Conservation (phyloP, 2,329 filamentous ascomycete species). For the Aspergillus ochraceus region DNA sequence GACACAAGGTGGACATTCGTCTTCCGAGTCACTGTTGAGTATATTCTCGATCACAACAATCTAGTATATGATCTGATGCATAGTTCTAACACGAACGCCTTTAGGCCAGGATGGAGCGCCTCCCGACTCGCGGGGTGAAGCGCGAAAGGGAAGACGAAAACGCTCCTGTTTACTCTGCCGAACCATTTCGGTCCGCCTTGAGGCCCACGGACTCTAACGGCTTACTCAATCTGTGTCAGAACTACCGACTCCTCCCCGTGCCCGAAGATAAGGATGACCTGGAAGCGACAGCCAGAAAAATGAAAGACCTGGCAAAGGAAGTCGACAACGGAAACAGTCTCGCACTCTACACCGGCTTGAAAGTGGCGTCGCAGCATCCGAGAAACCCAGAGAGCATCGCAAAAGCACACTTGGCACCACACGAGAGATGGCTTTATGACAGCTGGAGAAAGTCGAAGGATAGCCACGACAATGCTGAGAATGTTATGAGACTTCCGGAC, state of each 20-base stretch:
- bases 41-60: background rate
- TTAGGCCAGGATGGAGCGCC: background rate
- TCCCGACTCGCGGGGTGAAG: slow-evolving; percentile 2
- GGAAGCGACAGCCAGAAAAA: slow-evolving; percentile 17
- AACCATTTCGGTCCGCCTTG: background rate
- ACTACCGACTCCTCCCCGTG: slow-evolving; percentile 12
- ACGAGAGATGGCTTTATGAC: slow-evolving; percentile 16
- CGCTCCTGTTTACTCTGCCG: background rate
- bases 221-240: slow-evolving; percentile 4
- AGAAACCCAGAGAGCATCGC: slow-evolving; percentile 14
- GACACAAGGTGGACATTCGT: background rate
- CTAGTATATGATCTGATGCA: background rate
- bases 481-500: slow-evolving; percentile 4
- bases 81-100: background rate
- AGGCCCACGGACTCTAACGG: slow-evolving; percentile 4
- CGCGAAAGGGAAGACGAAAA: background rate
- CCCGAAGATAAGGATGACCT: slow-evolving; percentile 19
- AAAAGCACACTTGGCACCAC: slow-evolving; percentile 12
- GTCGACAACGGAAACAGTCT: slow-evolving; percentile 20
- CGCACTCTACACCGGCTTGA: slow-evolving; percentile 20
- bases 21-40: background rate
- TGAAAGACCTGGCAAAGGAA: slow-evolving; percentile 15
- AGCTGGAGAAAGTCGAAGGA: background rate
- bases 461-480: background rate
- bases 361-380: slow-evolving; percentile 6